These are phyloP conservation scores for Myxozyma vanderwaltii DNA, from an alignment of 805 yeast genomes.

Conservation along the genomic window DNA sequence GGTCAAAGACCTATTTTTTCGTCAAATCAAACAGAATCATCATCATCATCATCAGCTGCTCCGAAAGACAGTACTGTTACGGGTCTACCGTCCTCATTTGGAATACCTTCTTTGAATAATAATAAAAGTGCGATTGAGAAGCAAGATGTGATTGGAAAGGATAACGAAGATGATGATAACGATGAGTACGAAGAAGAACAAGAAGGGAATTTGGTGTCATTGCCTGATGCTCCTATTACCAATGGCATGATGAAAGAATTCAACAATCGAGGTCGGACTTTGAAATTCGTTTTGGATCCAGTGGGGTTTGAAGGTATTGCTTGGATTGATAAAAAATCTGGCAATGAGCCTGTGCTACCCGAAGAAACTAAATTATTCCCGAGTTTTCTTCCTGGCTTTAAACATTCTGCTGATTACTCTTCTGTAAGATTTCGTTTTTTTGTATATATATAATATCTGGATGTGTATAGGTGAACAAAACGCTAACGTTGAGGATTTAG, in stretches of 20 bases:
- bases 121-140: not conserved
- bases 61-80: not conserved
- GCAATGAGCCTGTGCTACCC: slow-evolving; percentile 10
- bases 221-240: slow-evolving; percentile 38
- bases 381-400: slow-evolving; percentile 26
- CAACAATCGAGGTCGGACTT: slow-evolving; percentile 36
- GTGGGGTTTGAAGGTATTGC: slow-evolving; percentile 35
- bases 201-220: not conserved
- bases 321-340: slow-evolving; percentile 36
- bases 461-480: too few species aligned
- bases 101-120: not conserved
- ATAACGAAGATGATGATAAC: slow-evolving; percentile 12
- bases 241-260: slow-evolving; percentile 35
- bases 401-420: slow-evolving; percentile 21
- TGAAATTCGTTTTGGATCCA: slow-evolving; percentile 37
- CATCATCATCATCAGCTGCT: not conserved
- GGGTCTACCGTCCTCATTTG: not conserved
- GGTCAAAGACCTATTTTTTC: slow-evolving; percentile 10
- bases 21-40: not conserved
- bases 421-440: slow-evolving; percentile 8
- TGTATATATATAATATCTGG: too few species aligned
- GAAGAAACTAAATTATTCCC: slow-evolving; percentile 35
- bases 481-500: not conserved
- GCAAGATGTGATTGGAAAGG: not conserved
- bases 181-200: not conserved